Evolutionary conservation across 75 land plant genomes (phyloP), one percentile per base, ranked within the genome.

Genomic region (Selaginella moellendorffii): DNA sequence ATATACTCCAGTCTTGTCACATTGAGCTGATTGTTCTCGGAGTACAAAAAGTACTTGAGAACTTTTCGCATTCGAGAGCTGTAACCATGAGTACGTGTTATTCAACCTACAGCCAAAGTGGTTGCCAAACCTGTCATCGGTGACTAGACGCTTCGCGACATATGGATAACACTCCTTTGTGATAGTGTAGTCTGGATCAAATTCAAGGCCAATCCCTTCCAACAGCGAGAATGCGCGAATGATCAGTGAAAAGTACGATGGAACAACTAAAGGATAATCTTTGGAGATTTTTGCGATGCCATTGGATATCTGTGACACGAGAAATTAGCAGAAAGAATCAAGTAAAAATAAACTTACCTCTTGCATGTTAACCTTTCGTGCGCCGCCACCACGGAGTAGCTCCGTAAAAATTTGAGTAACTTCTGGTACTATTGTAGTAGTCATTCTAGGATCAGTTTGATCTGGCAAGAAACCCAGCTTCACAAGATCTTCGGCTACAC

Each of bases 241-340:
- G 53, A 79, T 76, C 19, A 79, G 79, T 27, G 81, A 78, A 64
- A 79, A 76, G 64, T 79, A 79, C 18, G 81, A 78, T 24, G 81
- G 81, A 52, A 79, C 54, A 19, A 79, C 74, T 31, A 79, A 76
- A 8, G 76, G 56, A 68, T 79, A 76, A 63, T 79, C 81, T 65
- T 71, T 61, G 10, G 79, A 76, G 5, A 79, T 79, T 19, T 67
- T 76, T 26, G 70, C 42, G 9, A 79, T 52, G 27, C 75, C 81
- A 2, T 71, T 76, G 54, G 79, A 71, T 26, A 79, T 60, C 81
- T 79, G 73, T 42, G 14, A 36, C 46, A 36, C 46, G 14, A 36
- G 46, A 36, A n/a, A n/a, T n/a, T n/a, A 14, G 14, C 46, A 36
- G 46, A 36, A 36, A 36, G 46, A 36, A 5, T 5, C 46, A 36